Evolutionary conservation across 441 rosid genomes (phyloP), one percentile per base, ranked within the genome.

Genomic region (Arabidopsis hybrid): DNA sequence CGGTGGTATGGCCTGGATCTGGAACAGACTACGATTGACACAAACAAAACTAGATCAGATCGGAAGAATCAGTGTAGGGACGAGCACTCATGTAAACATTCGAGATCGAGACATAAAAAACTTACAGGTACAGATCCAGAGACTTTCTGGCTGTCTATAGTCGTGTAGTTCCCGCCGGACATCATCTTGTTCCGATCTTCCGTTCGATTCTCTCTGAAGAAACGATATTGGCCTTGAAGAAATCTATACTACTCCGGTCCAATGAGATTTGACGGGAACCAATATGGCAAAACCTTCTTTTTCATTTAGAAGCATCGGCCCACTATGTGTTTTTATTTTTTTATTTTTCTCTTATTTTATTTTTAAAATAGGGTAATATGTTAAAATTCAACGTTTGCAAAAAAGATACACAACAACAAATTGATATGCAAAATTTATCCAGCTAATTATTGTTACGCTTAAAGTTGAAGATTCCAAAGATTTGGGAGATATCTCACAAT

Each of bases 121-220:
- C 91, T 84, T 84, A 92, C 99, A 58, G 96, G 95, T 3, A 95
- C 99, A 64, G 97, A 90, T 91, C 97, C 99, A 8, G 94, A 88
- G 39, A 89, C 97, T 76, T 89, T 85, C 78, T 91, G 97, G 67
- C 86, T 84, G 46, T 93, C 99, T 70, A 95, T 82, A 77, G 85
- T 87, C 11, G 97, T 86, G 82, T 95, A 95, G 31, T 85, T 89
- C 73, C 86, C 89, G 47, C 93, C 84, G 91, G 93, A 89, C 98
- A 95, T 95, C 90, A 89, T 90, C 72, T 67, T 63, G n/a, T 2
- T 14, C 60, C 36, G 71, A 71, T 50, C 38, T 66, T 8, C 2
- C 66, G 8, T 60, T 61, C 67, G 8, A 68, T 82, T 71, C 26
- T 11, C 46, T 65, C 80, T 31, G 5, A 13, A 9, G 51, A 67